Conservation (phyloP, 2,329 filamentous ascomycete species). For the Aspergillus hortae region DNA sequence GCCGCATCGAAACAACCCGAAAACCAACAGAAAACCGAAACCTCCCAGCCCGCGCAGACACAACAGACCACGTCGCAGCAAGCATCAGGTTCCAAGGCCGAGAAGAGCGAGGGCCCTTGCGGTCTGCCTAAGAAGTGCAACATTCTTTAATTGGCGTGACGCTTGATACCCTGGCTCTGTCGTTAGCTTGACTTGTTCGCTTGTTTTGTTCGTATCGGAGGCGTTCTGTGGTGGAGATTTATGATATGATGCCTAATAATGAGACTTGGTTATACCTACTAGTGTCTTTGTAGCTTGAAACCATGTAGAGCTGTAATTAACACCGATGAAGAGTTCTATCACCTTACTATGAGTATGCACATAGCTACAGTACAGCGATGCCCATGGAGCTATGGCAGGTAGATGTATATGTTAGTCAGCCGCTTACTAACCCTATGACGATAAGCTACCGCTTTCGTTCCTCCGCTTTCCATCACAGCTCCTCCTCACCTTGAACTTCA, state of each 20-base stretch:
- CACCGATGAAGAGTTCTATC: background rate
- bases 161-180: constrained; percentile 7
- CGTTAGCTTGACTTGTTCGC: background rate
- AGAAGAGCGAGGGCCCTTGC: constrained; percentile 63
- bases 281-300: background rate
- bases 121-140: constrained; percentile 72
- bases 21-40: constrained; percentile 18
- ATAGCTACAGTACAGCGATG: too few species aligned
- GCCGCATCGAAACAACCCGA: constrained; percentile 14
- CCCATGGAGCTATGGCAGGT: background rate
- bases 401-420: background rate
- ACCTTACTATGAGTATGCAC: background rate
- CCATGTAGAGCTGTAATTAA: background rate
- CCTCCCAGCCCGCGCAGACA: constrained; percentile 19
- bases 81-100: constrained; percentile 39
- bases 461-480: constrained; percentile 2
- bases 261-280: background rate
- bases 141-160: constrained; percentile 51
- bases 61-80: constrained; percentile 24
- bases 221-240: constrained; percentile 3
- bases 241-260: constrained; percentile 1
- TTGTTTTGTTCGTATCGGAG: background rate
- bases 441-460: constrained; percentile 4
- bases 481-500: background rate
- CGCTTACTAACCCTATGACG: background rate